These are phyloP conservation scores for Nigrospora oryzae DNA, from an alignment of 2,329 filamentous ascomycete genomes.

Conservation along the genomic window DNA sequence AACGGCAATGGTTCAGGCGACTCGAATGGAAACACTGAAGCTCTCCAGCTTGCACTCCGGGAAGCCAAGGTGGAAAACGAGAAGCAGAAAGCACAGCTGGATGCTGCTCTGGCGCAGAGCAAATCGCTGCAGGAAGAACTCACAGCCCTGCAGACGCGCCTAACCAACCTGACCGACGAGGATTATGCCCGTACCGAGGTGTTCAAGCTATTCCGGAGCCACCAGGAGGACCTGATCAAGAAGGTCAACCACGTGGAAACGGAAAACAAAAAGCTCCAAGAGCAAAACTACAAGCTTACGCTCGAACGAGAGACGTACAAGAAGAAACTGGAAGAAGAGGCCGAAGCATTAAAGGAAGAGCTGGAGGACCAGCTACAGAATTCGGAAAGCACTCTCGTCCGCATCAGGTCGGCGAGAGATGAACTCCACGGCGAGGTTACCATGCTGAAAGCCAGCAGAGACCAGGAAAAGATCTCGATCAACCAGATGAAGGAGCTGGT, in stretches of 20 bases:
- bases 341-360: constrained; percentile 63
- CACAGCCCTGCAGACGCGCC: constrained; percentile 58
- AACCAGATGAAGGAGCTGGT: constrained; percentile 75
- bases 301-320: constrained; percentile 79
- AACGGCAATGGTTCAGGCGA: constrained; percentile 48
- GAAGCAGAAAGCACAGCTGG: constrained; percentile 85
- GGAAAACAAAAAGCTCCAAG: constrained; percentile 72
- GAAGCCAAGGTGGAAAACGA: constrained; percentile 68
- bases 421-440: constrained; percentile 76
- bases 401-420: constrained; percentile 77
- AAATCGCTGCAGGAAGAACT: constrained; percentile 69
- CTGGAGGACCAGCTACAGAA: constrained; percentile 74
- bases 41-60: constrained; percentile 67
- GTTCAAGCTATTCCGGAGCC: constrained; percentile 83
- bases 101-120: constrained; percentile 69
- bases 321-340: constrained; percentile 72
- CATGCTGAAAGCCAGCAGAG: constrained; percentile 70
- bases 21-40: constrained; percentile 48
- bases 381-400: constrained; percentile 75
- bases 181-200: constrained; percentile 89
- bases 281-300: constrained; percentile 78
- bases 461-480: constrained; percentile 61
- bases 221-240: constrained; percentile 89
- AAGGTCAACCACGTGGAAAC: constrained; percentile 88
- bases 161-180: constrained; percentile 75